These are phyloP conservation scores for Sordariomycetes sp. DNA, from an alignment of 2,329 filamentous ascomycete species.

Conservation along the genomic window DNA sequence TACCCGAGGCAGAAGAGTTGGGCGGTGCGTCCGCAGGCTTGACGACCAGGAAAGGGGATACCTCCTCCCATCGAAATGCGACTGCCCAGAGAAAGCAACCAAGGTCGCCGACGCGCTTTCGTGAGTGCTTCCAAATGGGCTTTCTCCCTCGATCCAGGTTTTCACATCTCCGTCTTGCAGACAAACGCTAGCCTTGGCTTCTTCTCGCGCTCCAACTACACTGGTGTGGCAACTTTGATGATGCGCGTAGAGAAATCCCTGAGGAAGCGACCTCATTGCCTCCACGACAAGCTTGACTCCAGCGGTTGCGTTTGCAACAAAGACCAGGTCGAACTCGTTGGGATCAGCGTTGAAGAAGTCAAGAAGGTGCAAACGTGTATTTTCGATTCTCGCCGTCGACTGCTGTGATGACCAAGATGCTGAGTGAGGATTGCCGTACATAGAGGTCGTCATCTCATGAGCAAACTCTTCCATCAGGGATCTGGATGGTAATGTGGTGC, in stretches of 20 bases:
- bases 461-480: slow-evolving; percentile 75
- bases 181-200: slow-evolving; percentile 56
- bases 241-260: slow-evolving; percentile 76
- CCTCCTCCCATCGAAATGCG: slow-evolving; percentile 80
- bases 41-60: slow-evolving; percentile 63
- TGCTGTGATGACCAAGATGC: slow-evolving; percentile 72
- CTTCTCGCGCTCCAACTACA: slow-evolving; percentile 69
- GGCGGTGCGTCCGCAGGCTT: slow-evolving; percentile 25
- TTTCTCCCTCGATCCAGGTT: slow-evolving; percentile 46
- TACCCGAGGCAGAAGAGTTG: slow-evolving; percentile 15
- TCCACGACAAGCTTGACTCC: slow-evolving; percentile 83
- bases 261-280: slow-evolving; percentile 55
- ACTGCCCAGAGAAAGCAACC: slow-evolving; percentile 85
- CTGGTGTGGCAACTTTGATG: slow-evolving; percentile 83
- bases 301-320: slow-evolving; percentile 87
- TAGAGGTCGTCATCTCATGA: slow-evolving; percentile 63
- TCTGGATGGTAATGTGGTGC: slow-evolving; percentile 76
- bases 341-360: slow-evolving; percentile 76
- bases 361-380: slow-evolving; percentile 61
- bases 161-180: slow-evolving; percentile 57
- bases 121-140: slow-evolving; percentile 7
- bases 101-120: slow-evolving; percentile 22
- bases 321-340: slow-evolving; percentile 75
- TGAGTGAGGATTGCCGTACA: slow-evolving; percentile 91
- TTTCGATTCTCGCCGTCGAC: slow-evolving; percentile 65